Base-by-base conservation (phyloP, 2,329 filamentous ascomycete genomes). In the Biscogniauxia mediterranea region DNA sequence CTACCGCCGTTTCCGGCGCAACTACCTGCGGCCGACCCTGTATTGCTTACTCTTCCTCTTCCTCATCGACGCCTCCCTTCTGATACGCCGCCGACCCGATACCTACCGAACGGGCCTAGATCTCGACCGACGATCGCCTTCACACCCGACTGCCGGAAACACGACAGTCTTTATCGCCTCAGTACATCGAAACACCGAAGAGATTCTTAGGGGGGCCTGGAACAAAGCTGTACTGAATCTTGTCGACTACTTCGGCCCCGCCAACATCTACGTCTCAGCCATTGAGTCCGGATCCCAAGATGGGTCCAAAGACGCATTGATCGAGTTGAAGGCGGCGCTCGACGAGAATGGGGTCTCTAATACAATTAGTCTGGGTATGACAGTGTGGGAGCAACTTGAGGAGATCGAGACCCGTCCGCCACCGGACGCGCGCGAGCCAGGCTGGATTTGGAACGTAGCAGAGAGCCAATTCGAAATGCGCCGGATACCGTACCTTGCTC, bases 281-380 rank as follows among this genome's bases (percentile, higher is more conserved):
- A 82, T 87, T 67, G 88, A 91, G 73, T 88, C 85, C 56, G 88
- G 88, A 2, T 89, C 86, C 61, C 87, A 84, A 73, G 89, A 91
- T 72, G 76, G 85, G 58, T 87, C 86, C 4, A 90, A 90, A 70
- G 84, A 78, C 11, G 85, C 84, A 1, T 75, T 91, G 64, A 75
- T 77, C 51, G 80, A 85, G 17, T 77, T 91, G 9, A 83, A 89
- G 65, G 69, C 66, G 2, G 73, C 79, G 32, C 77, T 91, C 15
- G 83, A 81, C 9, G 70, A 74, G 21, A 71, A 81, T 32, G 78
- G 80, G 5, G 82, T 88, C 3, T 73, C 75, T 17, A 82, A 83
- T 57, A 82, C 78, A n/a, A 80, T 91, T 38, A 76, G 79, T 1
- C 74, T 91, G 5, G 87, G 88, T 38, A 74, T 83, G 23, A 81